Evolutionary conservation across 768 basidiomycete species (phyloP), one percentile per base, ranked within the genome.

Genomic region (Candolleomyces eurysporus): DNA sequence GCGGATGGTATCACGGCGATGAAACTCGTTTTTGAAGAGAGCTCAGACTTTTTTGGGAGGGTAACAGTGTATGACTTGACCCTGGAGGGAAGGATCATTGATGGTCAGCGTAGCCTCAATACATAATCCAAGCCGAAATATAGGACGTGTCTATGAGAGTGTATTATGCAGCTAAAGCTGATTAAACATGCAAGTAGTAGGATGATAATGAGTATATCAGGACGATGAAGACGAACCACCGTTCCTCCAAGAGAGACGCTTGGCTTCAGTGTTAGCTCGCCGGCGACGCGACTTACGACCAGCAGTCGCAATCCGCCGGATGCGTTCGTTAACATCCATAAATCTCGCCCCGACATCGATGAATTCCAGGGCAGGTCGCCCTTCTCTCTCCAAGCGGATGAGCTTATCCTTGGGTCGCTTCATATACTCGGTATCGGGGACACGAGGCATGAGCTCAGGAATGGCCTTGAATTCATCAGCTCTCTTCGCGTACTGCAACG

Each of bases 1-100:
- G 66, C 70, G 32, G 58, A 63, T 17, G 80, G 78, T 10, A 73
- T 87, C 16, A 72, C 65, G 59, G 75, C 78, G 17, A 61, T 94
- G 64, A 89, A 83, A 71, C 71, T 94, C 13, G 76, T 90, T 5
- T 94, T 94, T 63, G 87, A 91, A 66, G 82, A 85, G 69, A 91
- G 90, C 70, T 92, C 92, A 19, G 92, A 93, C 73, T 90, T 93
- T 68, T 94, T 92, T 68, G 92, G 92, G 57, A 81, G 91, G 72
- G 80, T 92, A 48, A 90, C 84, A 8, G 69, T 92, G 46, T 92
- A 92, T 68, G 87, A 91, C 68, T 67, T 92, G 42, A 72, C 71
- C 59, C 48, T 80, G 19, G 75, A 81, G 48, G 81, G 79, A 21
- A 36, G 36, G 36, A 66, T 42, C 22, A 52, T 68, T 17, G n/a